Conservation (phyloP, 2,329 filamentous ascomycete genomes). For the Pezicula radicicola region DNA sequence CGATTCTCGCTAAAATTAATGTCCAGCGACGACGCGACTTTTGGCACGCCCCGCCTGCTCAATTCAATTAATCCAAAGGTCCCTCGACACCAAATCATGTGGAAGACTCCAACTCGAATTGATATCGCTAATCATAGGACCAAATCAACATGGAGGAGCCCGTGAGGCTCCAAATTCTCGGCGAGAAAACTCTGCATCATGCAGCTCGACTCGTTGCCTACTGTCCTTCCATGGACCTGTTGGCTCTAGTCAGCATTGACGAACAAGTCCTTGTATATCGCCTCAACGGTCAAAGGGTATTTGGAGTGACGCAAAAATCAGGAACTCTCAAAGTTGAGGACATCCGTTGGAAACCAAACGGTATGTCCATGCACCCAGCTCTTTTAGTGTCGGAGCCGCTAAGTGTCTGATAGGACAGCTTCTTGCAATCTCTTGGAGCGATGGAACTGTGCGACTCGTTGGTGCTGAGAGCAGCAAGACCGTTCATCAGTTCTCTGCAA, state of each 20-base stretch:
- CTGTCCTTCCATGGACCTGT: slow-evolving; percentile 82
- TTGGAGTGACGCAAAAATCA: slow-evolving; percentile 40
- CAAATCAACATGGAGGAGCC: slow-evolving; percentile 13
- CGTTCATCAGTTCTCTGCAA: slow-evolving; percentile 62
- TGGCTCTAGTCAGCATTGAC: slow-evolving; percentile 67
- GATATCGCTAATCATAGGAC: not conserved
- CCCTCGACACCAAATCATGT: not conserved
- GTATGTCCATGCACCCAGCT: slow-evolving; percentile 12
- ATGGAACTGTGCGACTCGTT: slow-evolving; percentile 73
- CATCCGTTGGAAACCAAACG: slow-evolving; percentile 32
- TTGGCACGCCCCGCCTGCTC: not conserved
- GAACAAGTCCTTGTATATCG: slow-evolving; percentile 74
- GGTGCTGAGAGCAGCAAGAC: slow-evolving; percentile 79
- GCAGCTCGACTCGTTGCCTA: slow-evolving; percentile 62
- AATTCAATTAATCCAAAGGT: not conserved
- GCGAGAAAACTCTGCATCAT: slow-evolving; percentile 55
- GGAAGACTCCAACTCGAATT: not conserved
- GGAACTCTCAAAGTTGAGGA: slow-evolving; percentile 33
- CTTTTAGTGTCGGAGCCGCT: not conserved
- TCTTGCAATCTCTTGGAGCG: slow-evolving; percentile 80
- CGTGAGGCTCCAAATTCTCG: slow-evolving; percentile 37
- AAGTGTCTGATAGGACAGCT: slow-evolving; percentile 55
- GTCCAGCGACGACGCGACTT: too few species aligned
- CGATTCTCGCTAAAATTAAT: not conserved
- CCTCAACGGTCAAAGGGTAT: slow-evolving; percentile 70